Evolutionary conservation across 176 grass and related monocot genomes (phyloP), one percentile per base, ranked within the genome.

Genomic region (Musa schizocarpa): DNA sequence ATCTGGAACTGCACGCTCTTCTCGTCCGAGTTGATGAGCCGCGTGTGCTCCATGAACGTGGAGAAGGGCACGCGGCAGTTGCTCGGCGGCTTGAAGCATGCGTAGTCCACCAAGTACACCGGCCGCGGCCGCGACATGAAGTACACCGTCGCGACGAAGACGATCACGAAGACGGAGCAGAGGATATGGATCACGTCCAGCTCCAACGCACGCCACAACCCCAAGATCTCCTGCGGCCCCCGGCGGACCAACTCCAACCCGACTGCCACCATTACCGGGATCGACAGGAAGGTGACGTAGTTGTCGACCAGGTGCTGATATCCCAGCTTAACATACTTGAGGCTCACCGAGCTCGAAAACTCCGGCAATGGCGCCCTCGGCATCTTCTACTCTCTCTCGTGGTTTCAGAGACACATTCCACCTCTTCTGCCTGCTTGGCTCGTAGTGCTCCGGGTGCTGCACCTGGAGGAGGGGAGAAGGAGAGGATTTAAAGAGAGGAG

Each of bases 71-170:
- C 89, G 69, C 89, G 89, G 79, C 80, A 92, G 76, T 67, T 80
- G 1, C 79, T 80, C 54, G 49, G 73, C 23, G 83, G 84, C 53
- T 86, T 86, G 82, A 88, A 92, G 80, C 89, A 92, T 24, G 86
- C 86, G 81, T 92, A 92, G 65, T 92, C 89, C 69, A 92, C 80
- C 62, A 92, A 54, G 71, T 85, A 92, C 77, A 92, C 89, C 23
- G 89, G 26, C 50, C 86, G 82, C 9, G 89, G 89, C 0, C 85
- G 79, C 77, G 79, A 84, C 86, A 29, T 85, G 1, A 86, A 73
- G 86, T 83, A 92, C 20, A 86, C 10, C 6, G 50, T 76, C 21
- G 64, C 66, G 0, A 57, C 56, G 0, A 82, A 78, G 0, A 73
- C 68, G 7, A 87, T 74, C 8, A 81, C 25, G 78, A 92, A 83